A percentile compares a stretch with the other conserved stretches of the same genome.
Evolutionary conservation across 129 eudicot genomes (phyloP).

Genomic region (Pulicaria dysenterica): DNA sequence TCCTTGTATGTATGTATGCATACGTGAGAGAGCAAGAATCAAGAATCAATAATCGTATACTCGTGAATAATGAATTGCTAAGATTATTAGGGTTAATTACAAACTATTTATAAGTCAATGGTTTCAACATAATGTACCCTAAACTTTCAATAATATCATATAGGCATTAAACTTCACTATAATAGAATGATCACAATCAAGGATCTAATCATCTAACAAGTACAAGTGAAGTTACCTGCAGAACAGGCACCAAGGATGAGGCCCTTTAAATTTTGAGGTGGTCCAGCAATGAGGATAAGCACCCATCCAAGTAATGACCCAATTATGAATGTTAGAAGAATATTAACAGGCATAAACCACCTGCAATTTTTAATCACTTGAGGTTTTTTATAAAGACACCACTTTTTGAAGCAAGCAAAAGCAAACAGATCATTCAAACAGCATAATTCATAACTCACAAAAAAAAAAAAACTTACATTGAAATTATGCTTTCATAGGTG

Average conservation of each 20-base stretch:
- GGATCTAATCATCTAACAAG: too few species aligned
- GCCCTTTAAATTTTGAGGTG: conserved; percentile 77
- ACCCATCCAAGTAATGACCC: conserved; percentile 87
- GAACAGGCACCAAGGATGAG: conserved; percentile 78
- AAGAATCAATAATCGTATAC: too few species aligned
- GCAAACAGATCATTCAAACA: not conserved
- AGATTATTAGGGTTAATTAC: too few species aligned
- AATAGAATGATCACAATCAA: too few species aligned
- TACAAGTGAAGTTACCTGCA: conserved; percentile 50
- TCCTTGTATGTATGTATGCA: too few species aligned
- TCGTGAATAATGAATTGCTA: too few species aligned
- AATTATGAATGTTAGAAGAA: conserved; percentile 68
- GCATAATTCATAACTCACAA: not conserved
- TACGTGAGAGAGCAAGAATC: too few species aligned
- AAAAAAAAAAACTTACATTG: conserved; percentile 49
- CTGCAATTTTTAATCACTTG: conserved; percentile 29
- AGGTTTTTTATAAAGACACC: not conserved
- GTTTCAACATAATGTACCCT: too few species aligned
- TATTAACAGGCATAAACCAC: conserved; percentile 97
- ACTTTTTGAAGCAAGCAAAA: not conserved
- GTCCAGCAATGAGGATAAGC: conserved; percentile 52
- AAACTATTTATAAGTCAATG: too few species aligned
- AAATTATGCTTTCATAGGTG: conserved; percentile 57
- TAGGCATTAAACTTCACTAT: too few species aligned
- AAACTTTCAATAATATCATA: too few species aligned